Conservation (phyloP, 1,284 basidiomycete species). For the Apiotrichum porosum region DNA sequence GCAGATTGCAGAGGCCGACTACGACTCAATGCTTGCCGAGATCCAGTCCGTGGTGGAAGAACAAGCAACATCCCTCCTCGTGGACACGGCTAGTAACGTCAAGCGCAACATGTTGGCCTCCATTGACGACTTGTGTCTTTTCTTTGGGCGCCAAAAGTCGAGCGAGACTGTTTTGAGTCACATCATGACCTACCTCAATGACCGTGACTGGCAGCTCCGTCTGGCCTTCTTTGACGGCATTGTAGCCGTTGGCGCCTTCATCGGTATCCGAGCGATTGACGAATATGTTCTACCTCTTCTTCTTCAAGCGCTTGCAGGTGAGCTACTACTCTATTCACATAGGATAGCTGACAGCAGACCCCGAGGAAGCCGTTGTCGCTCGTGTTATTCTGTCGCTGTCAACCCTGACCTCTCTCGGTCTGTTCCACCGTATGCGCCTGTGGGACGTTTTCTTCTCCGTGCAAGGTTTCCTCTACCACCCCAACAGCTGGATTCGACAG, state of each 20-base stretch:
- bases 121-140: conserved; percentile 82
- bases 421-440: conserved; percentile 86
- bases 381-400: conserved; percentile 80
- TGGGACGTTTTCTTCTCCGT: conserved; percentile 88
- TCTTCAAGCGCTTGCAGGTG: conserved; percentile 85
- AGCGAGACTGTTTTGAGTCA: conserved; percentile 93
- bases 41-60: conserved; percentile 83
- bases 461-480: conserved; percentile 87
- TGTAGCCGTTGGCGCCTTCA: conserved; percentile 87
- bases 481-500: conserved; percentile 94
- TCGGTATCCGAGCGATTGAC: conserved; percentile 69
- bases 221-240: conserved; percentile 93
- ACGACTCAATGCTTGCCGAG: conserved; percentile 77
- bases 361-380: conserved; percentile 88
- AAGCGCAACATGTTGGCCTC: conserved; percentile 60
- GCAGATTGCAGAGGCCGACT: conserved; percentile 74
- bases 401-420: conserved; percentile 74
- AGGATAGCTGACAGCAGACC: conserved; percentile 58
- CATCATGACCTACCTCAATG: conserved; percentile 98
- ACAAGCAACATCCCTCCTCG: conserved; percentile 67
- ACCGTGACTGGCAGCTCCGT: conserved; percentile 85
- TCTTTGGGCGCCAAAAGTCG: conserved; percentile 85
- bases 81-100: conserved; percentile 54
- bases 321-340: conserved; percentile 23
- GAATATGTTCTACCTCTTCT: conserved; percentile 86